Base-by-base conservation (phyloP, 2,329 filamentous ascomycete genomes). In the Akanthomyces lecanii region DNA sequence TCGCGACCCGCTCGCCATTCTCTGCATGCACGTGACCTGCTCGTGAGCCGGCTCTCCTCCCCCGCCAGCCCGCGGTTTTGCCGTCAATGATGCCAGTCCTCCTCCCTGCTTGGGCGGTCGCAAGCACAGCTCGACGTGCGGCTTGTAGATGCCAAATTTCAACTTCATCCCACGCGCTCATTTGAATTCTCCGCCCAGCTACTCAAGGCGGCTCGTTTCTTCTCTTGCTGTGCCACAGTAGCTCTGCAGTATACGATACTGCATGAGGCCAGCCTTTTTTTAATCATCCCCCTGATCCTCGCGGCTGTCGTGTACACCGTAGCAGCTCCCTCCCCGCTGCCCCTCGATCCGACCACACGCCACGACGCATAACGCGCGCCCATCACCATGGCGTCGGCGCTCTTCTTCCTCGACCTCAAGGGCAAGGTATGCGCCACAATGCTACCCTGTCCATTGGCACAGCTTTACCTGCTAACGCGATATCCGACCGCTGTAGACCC, bases 381-480 rank as follows among this genome's bases (percentile, higher is more conserved):
- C 47, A 45, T 71, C 78, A 82, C 71, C 75, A 99, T 99, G 95
- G 95, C 95, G 70, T 99, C 95, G 65, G 95, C 95, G 68, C 76
- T 99, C 73, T 99, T 99, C 85, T 99, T 99, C 77, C 89, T 99
- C 72, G 95, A 99, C 78, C 85, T 99, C 70, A 99, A 99, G 92
- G 95, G 95, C 91, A 99, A 99, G 90, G 92, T 96, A 71, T 57
- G 68, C 45, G 45, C 33, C 11, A 10, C 18, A 12, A 50, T 58
- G 21, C 14, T 38, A 16, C 16, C n/a, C 45, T 11, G 12, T 5
- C 21, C n/a, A 5, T 23, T n/a, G 2, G 25, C 11, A n/a, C 8
- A 12, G 30, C 40, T 28, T 42, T 53, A 21, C 36, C 44, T 61
- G 59, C 69, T 72, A 68, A 61, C 50, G 25, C 5, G 23, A 72